Base-by-base conservation (phyloP, 257 asterid species). In the Penstemon davidsonii region DNA sequence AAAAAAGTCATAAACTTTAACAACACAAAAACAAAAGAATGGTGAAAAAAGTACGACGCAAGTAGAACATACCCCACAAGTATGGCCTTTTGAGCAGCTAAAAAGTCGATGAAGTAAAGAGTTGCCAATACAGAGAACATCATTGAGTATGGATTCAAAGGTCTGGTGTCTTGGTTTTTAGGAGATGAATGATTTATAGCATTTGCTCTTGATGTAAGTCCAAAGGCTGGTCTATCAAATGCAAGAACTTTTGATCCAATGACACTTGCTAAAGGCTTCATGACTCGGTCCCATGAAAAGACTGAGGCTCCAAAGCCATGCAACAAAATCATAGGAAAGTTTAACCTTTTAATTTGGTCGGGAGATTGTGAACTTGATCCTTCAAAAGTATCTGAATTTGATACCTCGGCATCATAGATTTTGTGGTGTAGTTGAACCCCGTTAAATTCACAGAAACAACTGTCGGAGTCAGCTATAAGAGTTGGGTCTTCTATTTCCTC, bases 251-350 rank as follows among this genome's bases (percentile, higher is more conserved):
- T 88, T 6, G 92, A 80, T 50, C 91, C 86, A 41, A 75, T 71
- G 52, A 66, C 75, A 55, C 12, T 74, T 2, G 96, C 86, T 69
- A 93, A 76, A 64, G 87, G 88, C 66, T 90, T 88, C 96, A 91
- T 82, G 43, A 78, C 96, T 51, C 87, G 85, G 76, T 70, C 73
- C 99, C 99, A 93, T 3, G 99, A 88, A 73, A 83, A 93, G 55
- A 81, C 74, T 2, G 99, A 93, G 79, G 99, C 95, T 71, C 97
- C 99, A 79, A 93, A 90, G 4, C 99, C 99, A 67, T 93, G 99
- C 77, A 93, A 72, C 78, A 93, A 70, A 75, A 93, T 84, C 82
- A 90, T 77, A n/a, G 99, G 97, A 77, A 83, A 72, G 25, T 73
- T 69, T 59, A 75, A 47, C 74, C 69, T 69, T 67, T 78, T 81